Conservation (phyloP, 495 filamentous ascomycete genomes). For the Hypoxylon rickii region DNA sequence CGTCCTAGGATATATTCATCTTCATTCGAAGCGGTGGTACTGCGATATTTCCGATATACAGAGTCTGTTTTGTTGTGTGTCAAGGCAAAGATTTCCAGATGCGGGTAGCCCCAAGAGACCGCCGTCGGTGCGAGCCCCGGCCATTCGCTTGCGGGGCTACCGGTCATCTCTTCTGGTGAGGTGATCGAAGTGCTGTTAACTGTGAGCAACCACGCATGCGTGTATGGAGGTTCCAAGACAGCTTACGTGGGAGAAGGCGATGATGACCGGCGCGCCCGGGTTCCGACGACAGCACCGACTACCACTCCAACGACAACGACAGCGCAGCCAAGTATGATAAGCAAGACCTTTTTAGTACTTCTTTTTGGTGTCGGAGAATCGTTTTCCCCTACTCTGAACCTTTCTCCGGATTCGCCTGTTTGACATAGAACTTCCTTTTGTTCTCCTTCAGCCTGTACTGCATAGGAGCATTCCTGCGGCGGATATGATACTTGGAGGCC, state of each 20-base stretch:
- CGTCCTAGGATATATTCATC: not conserved
- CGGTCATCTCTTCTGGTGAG: conserved; percentile 9
- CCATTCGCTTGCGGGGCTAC: conserved; percentile 5
- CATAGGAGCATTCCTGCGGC: too few species aligned
- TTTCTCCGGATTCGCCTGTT: too few species aligned
- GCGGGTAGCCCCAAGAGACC: conserved; percentile 22
- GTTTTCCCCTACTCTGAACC: too few species aligned
- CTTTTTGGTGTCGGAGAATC: too few species aligned
- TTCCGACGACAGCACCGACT: conserved; percentile 14
- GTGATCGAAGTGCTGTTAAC: not conserved
- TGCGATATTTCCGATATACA: conserved; percentile 18
- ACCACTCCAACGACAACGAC: conserved; percentile 8
- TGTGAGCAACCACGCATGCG: not conserved
- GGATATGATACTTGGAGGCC: too few species aligned
- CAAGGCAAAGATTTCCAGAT: conserved; percentile 15
- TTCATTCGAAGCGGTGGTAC: conserved; percentile 2
- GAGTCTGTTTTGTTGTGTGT: conserved; percentile 5
- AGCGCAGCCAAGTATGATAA: conserved; percentile 1
- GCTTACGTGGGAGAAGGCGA: conserved; percentile 7
- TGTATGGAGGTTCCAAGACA: not conserved
- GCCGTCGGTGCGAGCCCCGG: conserved; percentile 9
- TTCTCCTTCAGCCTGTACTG: too few species aligned
- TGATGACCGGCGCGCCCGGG: not conserved
- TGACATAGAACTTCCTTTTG: too few species aligned
- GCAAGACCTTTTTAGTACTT: conserved; percentile 2